These are phyloP conservation scores for Kodamaea kakaduensis DNA, from an alignment of 805 yeast species.

Conservation along the genomic window DNA sequence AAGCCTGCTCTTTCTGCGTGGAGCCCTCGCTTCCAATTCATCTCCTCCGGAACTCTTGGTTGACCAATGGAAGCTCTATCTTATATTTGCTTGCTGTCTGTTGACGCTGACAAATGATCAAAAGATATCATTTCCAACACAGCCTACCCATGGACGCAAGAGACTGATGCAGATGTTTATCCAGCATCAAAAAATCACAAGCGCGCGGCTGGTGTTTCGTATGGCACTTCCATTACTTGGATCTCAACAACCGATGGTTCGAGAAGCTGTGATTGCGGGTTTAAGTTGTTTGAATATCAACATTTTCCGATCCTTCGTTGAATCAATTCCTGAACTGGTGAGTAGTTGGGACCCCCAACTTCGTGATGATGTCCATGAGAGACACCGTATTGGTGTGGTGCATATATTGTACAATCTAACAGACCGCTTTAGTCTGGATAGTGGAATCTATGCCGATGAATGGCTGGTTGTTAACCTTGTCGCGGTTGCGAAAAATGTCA, in stretches of 20 bases:
- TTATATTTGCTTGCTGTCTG: slow-evolving; percentile 89
- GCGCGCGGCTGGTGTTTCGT: slow-evolving; percentile 84
- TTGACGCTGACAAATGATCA: slow-evolving; percentile 88
- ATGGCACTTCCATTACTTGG: slow-evolving; percentile 81
- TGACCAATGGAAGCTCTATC: slow-evolving; percentile 84
- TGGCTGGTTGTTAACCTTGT: slow-evolving; percentile 65
- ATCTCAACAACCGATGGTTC: slow-evolving; percentile 62
- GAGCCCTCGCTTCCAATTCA: slow-evolving; percentile 8
- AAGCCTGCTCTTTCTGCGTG: slow-evolving; percentile 32
- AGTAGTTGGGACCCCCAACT: slow-evolving; percentile 41
- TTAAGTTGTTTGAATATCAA: slow-evolving; percentile 86
- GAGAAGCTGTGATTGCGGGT: slow-evolving; percentile 88
- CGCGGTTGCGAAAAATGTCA: slow-evolving; percentile 56
- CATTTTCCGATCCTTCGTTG: slow-evolving; percentile 77
- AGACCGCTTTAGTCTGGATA: slow-evolving; percentile 50
- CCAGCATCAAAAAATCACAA: slow-evolving; percentile 87
- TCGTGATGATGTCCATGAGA: slow-evolving; percentile 34
- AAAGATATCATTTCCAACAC: slow-evolving; percentile 51
- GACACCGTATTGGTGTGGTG: slow-evolving; percentile 68
- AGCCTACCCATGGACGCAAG: slow-evolving; percentile 64
- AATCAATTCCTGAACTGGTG: slow-evolving; percentile 62
- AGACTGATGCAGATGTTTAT: slow-evolving; percentile 76
- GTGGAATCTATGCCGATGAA: slow-evolving; percentile 55
- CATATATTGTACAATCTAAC: slow-evolving; percentile 71
- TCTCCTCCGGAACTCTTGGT: slow-evolving; percentile 66